Base-by-base conservation (phyloP, 257 asterid genomes). In the Nicotiana obtusifolia region DNA sequence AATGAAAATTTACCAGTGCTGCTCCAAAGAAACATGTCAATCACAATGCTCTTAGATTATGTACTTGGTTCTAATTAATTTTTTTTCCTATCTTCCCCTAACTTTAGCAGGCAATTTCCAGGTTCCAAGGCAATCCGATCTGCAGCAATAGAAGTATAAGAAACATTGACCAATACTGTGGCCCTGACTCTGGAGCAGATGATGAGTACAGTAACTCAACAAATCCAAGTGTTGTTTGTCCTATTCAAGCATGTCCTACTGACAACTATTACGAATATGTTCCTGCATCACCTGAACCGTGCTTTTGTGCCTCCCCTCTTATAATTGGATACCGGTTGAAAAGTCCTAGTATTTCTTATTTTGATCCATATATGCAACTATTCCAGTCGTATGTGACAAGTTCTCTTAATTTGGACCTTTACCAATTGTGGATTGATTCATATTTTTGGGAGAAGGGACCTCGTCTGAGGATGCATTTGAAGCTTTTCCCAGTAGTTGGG, bases 251-350 rank as follows among this genome's bases (percentile, higher is more conserved):
- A 77, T 89, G 91, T 77, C 91, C 90, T 1, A 78, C 78, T n/a
- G 89, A 85, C 76, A 84, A 85, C 76, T 82, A 85, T 73, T 89
- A 76, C 30, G 91, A 89, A 84, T 87, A 84, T 84, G 90, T 82
- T 47, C 86, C 87, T 14, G 86, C 71, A 28, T 84, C 89, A 78
- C 89, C 91, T 57, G 19, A 67, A 76, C 84, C 84, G 16, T 89
- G 91, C 90, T 89, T 85, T 73, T 89, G 91, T 82, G 89, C 91
- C 44, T 84, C 91, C 65, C 91, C 91, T 26, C 76, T 89, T 76
- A 81, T 87, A 85, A 87, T 89, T 44, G 90, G 91, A 79, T 87
- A 89, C 69, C 81, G 91, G 61, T 84, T 89, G 30, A 89, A 89
- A 84, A 89, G 91, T 82, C 90, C 91, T 78, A 89, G 91, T 65